Evolutionary conservation across 768 basidiomycete genomes (phyloP).

Genomic region (Phylloporus sp.): DNA sequence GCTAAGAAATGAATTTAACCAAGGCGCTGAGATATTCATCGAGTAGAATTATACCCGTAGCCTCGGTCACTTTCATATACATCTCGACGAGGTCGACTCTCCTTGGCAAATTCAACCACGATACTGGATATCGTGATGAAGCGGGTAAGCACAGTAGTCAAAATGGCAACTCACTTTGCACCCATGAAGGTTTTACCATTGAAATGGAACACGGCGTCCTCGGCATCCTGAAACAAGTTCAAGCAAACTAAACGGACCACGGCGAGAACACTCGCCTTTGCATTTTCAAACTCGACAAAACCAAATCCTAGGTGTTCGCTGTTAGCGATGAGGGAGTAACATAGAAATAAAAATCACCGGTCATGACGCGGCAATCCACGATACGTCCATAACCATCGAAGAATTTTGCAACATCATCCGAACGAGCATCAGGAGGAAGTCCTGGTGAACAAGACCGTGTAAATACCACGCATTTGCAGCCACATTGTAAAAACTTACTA

Average conservation of each 20-base stretch:
- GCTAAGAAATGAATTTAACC: slow-evolving; percentile 33
- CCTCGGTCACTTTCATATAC: slow-evolving; percentile 55
- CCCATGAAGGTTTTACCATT: slow-evolving; percentile 91
- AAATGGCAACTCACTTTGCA: slow-evolving; percentile 42
- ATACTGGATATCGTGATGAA: slow-evolving; percentile 49
- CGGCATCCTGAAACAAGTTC: slow-evolving; percentile 68
- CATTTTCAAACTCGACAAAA: slow-evolving; percentile 92
- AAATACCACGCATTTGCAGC: slow-evolving; percentile 5
- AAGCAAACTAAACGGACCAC: slow-evolving; percentile 3
- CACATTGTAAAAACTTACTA: slow-evolving; percentile 44
- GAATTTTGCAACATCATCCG: slow-evolving; percentile 81
- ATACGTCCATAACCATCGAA: slow-evolving; percentile 90
- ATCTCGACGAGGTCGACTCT: slow-evolving; percentile 81
- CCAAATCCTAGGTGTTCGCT: slow-evolving; percentile 66
- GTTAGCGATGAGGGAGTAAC: slow-evolving; percentile 10
- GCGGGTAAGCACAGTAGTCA: neutral
- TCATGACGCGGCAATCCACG: slow-evolving; percentile 92
- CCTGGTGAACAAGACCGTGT: slow-evolving; percentile 38
- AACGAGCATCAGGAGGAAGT: slow-evolving; percentile 77
- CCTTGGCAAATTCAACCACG: slow-evolving; percentile 95
- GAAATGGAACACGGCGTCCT: slow-evolving; percentile 85
- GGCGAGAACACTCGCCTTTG: slow-evolving; percentile 46
- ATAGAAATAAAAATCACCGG: slow-evolving; percentile 51
- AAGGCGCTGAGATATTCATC: slow-evolving; percentile 4
- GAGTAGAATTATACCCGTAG: slow-evolving; percentile 45